A percentile compares a stretch with the other conserved stretches of the same genome.
These are phyloP conservation scores for Aspergillus diversus DNA, from an alignment of 495 filamentous ascomycete genomes.

Conservation along the genomic window DNA sequence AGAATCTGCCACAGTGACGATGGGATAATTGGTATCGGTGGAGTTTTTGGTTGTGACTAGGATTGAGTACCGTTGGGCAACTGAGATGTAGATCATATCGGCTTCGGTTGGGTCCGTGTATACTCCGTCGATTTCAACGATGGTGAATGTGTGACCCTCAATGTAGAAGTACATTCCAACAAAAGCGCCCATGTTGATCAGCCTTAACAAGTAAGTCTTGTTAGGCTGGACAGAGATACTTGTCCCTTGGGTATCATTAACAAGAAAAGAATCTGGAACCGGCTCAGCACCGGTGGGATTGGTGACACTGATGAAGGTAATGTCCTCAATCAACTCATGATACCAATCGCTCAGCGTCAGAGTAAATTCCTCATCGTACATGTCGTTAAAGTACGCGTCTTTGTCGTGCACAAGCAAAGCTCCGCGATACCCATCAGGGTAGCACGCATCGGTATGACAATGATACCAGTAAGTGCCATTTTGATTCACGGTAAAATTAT, in stretches of 20 bases:
- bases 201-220: conserved; percentile 79
- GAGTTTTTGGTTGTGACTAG: conserved; percentile 68
- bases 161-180: conserved; percentile 79
- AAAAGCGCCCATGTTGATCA: conserved; percentile 79
- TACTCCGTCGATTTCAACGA: conserved; percentile 60
- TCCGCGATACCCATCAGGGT: conserved; percentile 75
- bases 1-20: conserved; percentile 50
- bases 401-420: conserved; percentile 74
- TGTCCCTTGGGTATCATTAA: conserved; percentile 61
- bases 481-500: conserved; percentile 79
- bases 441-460: conserved; percentile 68
- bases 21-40: conserved; percentile 66
- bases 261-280: conserved; percentile 54
- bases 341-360: conserved; percentile 71
- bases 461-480: conserved; percentile 86
- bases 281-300: conserved; percentile 60
- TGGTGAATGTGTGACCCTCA: conserved; percentile 66
- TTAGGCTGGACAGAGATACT: conserved; percentile 65
- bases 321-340: conserved; percentile 49
- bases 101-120: conserved; percentile 61
- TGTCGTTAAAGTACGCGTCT: conserved; percentile 57
- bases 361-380: conserved; percentile 69
- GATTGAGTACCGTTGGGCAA: conserved; percentile 72
- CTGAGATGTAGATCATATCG: conserved; percentile 64
- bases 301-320: conserved; percentile 53